Evolutionary conservation across 1,284 basidiomycete genomes (phyloP), one percentile per base, ranked within the genome.

Genomic region (Cutaneotrichosporon dermatis): DNA sequence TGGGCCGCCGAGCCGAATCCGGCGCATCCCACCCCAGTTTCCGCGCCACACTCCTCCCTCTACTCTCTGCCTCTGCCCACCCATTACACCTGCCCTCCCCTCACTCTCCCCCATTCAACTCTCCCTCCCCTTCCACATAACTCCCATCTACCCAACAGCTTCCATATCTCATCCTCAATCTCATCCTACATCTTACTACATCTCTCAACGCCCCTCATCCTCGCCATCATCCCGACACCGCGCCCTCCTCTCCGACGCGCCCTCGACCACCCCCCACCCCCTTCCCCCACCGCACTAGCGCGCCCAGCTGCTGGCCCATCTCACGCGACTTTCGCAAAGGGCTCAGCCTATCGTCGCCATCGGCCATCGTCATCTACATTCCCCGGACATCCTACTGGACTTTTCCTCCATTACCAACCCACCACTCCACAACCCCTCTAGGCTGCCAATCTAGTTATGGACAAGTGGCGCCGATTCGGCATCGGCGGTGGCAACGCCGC

Each of bases 381-480:
- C 45, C 45, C 33, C 49, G 25, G 25, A 25, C 3, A 39, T 16
- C 41, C 55, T 50, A 33, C n/a, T 49, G 48, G 8, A 16, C 55
- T 44, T 53, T 35, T n/a, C 25, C 25, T 25, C 25, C 25, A 25
- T 25, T 25, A 25, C 25, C 25, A 25, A 25, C 25, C 25, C 25
- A 25, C 10, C 41, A 15, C 9, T 53, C 25, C 40, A 35, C 51
- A 39, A 13, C 37, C 35, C 9, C 53, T 5, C 42, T 12, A 40
- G 12, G 7, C 44, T 25, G 10, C 36, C 9, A 13, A 36, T 15
- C 15, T 43, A 51, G 40, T n/a, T 43, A 65, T 62, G 60, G 63
- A 62, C 57, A 59, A 56, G 54, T 65, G 60, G 60, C 60, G 60
- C 46, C 57, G 58, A 8, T 62, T 65, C 46, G 55, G 58, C 34